Percentiles rank a stretch among this genome's conserved stretches.
phyloP scores from a whole-genome alignment of 345 rosid genomes.

The rapeseed (Brassica napus) region Da-Ae NC_063442.1:32283001-32283500 shows the following conservation, averaged over 20 bases:
- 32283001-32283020: not conserved
- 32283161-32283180: not conserved
- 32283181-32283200: slow-evolving; percentile 7
- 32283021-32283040: slow-evolving; percentile 5
- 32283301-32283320: slow-evolving; percentile 18
- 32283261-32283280: not conserved
- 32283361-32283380: slow-evolving; percentile 20
- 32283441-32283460: not conserved
- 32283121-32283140: not conserved
- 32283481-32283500: not conserved
- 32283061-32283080: not conserved
- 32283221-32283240: slow-evolving; percentile 4
- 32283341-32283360: slow-evolving; percentile 29
- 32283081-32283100: not conserved
- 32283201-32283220: not conserved
- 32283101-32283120: not conserved
- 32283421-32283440: not conserved
- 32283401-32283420: not conserved
- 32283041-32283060: not conserved
- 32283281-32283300: slow-evolving; percentile 13
- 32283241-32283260: not conserved
- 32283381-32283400: not conserved
- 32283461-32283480: slow-evolving; percentile 17
- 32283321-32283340: slow-evolving; percentile 24
- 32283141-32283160: not conserved